phyloP scores from a whole-genome alignment of 768 basidiomycete species.

The Pholiota molesta region DNA sequence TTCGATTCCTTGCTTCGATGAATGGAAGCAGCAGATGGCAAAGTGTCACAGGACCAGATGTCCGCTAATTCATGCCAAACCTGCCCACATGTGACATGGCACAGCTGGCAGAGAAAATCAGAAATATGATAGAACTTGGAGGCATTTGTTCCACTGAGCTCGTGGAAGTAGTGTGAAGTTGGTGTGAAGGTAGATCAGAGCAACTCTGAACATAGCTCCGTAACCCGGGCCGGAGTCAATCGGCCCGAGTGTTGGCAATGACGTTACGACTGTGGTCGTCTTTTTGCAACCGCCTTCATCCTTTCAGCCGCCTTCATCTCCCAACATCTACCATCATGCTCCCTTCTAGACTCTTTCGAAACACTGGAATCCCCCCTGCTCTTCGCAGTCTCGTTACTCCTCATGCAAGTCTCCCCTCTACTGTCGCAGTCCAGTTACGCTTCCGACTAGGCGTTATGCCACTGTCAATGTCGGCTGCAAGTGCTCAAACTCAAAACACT shows the following conservation, averaged over 20 bases:
- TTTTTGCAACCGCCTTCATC: no score
- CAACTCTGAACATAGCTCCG: no score
- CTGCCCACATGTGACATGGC: neutral
- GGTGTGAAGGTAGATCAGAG: no score
- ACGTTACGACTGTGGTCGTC: no score
- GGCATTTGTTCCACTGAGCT: no score
- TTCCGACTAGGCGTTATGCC: conserved; percentile 32
- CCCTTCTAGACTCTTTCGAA: conserved; percentile 48
- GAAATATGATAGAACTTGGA: no score
- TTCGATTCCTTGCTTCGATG: neutral
- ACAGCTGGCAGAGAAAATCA: neutral
- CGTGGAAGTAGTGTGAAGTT: no score
- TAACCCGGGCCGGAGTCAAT: neutral
- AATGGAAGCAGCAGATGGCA: neutral
- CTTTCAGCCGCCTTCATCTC: no score
- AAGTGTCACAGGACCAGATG: neutral
- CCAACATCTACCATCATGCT: conserved; percentile 35
- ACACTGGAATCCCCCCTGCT: conserved; percentile 44
- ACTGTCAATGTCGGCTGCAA: conserved; percentile 13
- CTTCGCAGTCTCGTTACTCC: conserved; percentile 44
- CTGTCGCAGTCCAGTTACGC: conserved; percentile 35
- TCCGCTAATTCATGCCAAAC: neutral
- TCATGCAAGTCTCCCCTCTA: conserved; percentile 36
- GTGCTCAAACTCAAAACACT: neutral
- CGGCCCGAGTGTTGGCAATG: neutral